Conservation (phyloP, 2,329 filamentous ascomycete species). For the Penicillium fuscoglaucum region DNA sequence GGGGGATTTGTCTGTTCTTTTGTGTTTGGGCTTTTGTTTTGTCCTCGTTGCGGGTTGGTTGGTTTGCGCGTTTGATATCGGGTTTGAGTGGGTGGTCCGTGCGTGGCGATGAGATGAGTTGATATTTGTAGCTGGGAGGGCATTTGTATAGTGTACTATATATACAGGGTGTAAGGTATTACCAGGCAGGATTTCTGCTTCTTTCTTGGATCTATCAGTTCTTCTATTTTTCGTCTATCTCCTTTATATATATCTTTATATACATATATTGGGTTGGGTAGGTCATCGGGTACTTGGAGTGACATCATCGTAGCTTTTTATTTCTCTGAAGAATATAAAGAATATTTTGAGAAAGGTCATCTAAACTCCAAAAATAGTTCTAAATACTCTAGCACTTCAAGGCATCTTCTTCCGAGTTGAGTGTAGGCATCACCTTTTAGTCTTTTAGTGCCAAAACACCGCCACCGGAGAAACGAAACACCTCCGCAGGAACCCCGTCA, state of each 20-base stretch:
- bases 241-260: background rate
- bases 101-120: conserved; percentile 15
- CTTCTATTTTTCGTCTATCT: background rate
- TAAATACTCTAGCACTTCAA: no score
- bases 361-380: background rate
- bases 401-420: background rate
- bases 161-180: background rate
- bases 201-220: background rate
- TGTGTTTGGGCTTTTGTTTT: background rate
- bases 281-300: conserved; percentile 11
- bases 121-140: background rate
- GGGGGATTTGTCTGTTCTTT: background rate
- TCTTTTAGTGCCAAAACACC: conserved; percentile 4
- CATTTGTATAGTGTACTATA: background rate
- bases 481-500: conserved; percentile 21
- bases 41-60: conserved; percentile 9
- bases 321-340: background rate
- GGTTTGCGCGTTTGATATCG: conserved; percentile 19
- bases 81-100: conserved; percentile 26
- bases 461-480: conserved; percentile 33
- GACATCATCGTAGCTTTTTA: conserved; percentile 26
- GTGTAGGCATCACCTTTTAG: background rate
- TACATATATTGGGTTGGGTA: background rate
- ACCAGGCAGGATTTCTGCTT: no score
- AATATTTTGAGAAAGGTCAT: background rate